A percentile compares a stretch with the other conserved stretches of the same genome.
Conservation (phyloP, 2,329 filamentous ascomycete genomes). For the Sporothrix pallida region DNA sequence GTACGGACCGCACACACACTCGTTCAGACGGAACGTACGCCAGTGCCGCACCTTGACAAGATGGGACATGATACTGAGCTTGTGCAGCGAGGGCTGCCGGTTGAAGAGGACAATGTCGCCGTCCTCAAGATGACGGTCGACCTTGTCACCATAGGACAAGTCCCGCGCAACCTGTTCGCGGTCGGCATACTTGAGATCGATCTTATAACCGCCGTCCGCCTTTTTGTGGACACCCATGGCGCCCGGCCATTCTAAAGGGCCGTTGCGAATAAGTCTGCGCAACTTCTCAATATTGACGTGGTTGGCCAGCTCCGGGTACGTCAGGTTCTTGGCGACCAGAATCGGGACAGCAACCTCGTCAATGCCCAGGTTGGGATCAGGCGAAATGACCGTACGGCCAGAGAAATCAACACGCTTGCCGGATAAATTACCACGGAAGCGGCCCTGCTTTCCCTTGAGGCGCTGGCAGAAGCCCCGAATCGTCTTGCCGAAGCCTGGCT, state of each 20-base stretch:
- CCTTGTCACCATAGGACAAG: slow-evolving; percentile 81
- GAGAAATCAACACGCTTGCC: slow-evolving; percentile 99
- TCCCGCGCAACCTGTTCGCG: slow-evolving; percentile 73
- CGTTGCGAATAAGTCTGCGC: slow-evolving; percentile 73
- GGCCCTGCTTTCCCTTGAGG: slow-evolving; percentile 94
- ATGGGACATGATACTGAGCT: slow-evolving; percentile 97
- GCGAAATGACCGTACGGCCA: slow-evolving; percentile 94
- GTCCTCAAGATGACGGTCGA: slow-evolving; percentile 93
- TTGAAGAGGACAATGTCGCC: slow-evolving; percentile 98
- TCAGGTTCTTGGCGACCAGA: slow-evolving; percentile 93
- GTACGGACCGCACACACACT: slow-evolving; percentile 97
- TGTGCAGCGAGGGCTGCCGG: slow-evolving; percentile 95
- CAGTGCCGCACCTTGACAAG: slow-evolving; percentile 91
- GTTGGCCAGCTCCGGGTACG: slow-evolving; percentile 89
- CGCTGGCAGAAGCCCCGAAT: slow-evolving; percentile 95
- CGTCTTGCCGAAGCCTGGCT: slow-evolving; percentile 83
- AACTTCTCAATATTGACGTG: slow-evolving; percentile 86
- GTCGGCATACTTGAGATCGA: slow-evolving; percentile 76
- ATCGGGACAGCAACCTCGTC: slow-evolving; percentile 92
- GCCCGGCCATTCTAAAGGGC: slow-evolving; percentile 80
- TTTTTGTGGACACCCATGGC: slow-evolving; percentile 62
- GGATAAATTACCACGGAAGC: slow-evolving; percentile 94
- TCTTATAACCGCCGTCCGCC: slow-evolving; percentile 69
- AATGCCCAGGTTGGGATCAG: slow-evolving; percentile 91
- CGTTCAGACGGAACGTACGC: slow-evolving; percentile 94